Base-by-base conservation (phyloP, 768 basidiomycete genomes). In the Panaeolus cyanescens region DNA sequence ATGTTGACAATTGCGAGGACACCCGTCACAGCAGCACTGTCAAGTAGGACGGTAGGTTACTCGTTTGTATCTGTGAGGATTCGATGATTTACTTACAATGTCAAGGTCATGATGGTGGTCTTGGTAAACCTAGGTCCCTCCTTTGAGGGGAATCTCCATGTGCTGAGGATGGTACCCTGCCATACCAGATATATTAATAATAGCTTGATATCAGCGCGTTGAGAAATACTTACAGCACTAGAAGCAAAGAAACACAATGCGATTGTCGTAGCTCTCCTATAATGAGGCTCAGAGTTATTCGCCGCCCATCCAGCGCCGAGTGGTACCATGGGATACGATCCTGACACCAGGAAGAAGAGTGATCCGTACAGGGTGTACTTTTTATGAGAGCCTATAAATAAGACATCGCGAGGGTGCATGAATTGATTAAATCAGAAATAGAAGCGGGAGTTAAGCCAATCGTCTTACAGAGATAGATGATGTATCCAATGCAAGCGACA, bases 271-370 rank as follows among this genome's bases (percentile, higher is more conserved):
- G 82, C 84, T 32, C 83, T 78, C 34, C 81, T 74, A 34, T 74
- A 61, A 58, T 81, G 75, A 1, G 84, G 84, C 4, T 76, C 72
- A 10, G 79, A 71, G 71, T 84, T 85, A 67, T 85, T 84, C 5
- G 83, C 75, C 32, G 73, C 65, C 84, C 84, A 85, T 0, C 80
- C 76, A 1, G 71, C 68, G 31, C 79, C 60, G 6, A 80, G 68
- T 3, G 83, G 80, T 17, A 77, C 78, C 15, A 72, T 65, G 20
- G 73, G 70, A 60, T 81, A 80, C 8, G 73, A 69, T n/a, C 83
- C 81, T 0, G 77, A 62, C 4, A 82, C 65, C 3, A 74, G 70
- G 37, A 84, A 68, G 72, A 80, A 84, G 1, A 84, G 74, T 13
- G 78, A 76, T 15, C 71, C 82, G 64, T 84, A 84, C 36, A 77